phyloP scores from a whole-genome alignment of 2,329 filamentous ascomycete genomes.

The Paecilomyces variotii region DNA sequence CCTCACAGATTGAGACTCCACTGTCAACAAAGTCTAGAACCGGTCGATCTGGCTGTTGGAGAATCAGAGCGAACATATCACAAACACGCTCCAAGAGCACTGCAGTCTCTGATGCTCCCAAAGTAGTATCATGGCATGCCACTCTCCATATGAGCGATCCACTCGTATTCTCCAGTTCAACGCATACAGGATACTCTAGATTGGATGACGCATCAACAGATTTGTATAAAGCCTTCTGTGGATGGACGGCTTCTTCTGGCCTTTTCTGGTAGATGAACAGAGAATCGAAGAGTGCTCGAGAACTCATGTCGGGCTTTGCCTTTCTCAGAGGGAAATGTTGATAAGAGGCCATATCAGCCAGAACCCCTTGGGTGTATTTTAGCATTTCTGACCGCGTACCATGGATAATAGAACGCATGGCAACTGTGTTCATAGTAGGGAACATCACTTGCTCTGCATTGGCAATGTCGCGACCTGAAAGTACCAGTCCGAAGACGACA shows the following conservation, averaged over 20 bases:
- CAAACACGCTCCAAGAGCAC: slow-evolving; percentile 55
- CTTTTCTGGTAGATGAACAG: slow-evolving; percentile 60
- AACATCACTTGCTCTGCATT: slow-evolving; percentile 63
- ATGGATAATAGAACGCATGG: slow-evolving; percentile 64
- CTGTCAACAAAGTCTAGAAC: slow-evolving; percentile 48
- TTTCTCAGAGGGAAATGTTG: slow-evolving; percentile 72
- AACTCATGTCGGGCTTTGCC: slow-evolving; percentile 47
- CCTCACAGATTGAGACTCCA: slow-evolving; percentile 57
- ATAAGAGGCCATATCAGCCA: slow-evolving; percentile 57
- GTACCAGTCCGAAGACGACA: slow-evolving; percentile 71
- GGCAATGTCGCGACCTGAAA: slow-evolving; percentile 75
- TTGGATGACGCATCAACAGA: slow-evolving; percentile 58
- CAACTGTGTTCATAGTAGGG: slow-evolving; percentile 87
- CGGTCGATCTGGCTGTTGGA: slow-evolving; percentile 41
- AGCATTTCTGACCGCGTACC: slow-evolving; percentile 59
- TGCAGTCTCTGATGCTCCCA: slow-evolving; percentile 40
- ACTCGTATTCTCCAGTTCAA: slow-evolving; percentile 63
- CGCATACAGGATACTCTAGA: slow-evolving; percentile 73
- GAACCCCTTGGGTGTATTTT: slow-evolving; percentile 63
- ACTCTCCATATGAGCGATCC: slow-evolving; percentile 59
- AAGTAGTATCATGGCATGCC: slow-evolving; percentile 55
- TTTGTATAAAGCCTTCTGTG: slow-evolving; percentile 42
- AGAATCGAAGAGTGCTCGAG: slow-evolving; percentile 50
- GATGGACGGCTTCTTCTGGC: slow-evolving; percentile 22
- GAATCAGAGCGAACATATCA: slow-evolving; percentile 48